A percentile compares a stretch with the other conserved stretches of the same genome.
Conservation (phyloP, 2,329 filamentous ascomycete genomes). For the Verticillium albo-atrum region DNA sequence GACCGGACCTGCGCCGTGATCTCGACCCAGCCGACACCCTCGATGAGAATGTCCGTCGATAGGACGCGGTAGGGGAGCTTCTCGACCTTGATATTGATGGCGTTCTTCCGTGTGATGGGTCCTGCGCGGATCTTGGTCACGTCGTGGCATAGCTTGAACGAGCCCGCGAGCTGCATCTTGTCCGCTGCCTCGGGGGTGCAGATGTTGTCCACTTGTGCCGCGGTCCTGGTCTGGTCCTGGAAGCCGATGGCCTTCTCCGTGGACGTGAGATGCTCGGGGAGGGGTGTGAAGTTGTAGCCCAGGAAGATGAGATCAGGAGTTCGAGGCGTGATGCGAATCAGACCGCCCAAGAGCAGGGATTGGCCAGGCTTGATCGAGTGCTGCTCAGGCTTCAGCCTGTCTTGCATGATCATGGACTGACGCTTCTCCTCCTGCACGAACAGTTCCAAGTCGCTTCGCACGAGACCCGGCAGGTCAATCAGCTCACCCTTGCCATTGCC, state of each 20-base stretch:
- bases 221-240: constrained; percentile 58
- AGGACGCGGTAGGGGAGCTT: constrained; percentile 75
- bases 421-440: constrained; percentile 66
- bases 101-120: constrained; percentile 61
- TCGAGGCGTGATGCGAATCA: constrained; percentile 81
- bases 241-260: constrained; percentile 76
- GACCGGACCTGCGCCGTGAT: constrained; percentile 75
- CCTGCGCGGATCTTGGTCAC: constrained; percentile 78
- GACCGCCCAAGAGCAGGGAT: constrained; percentile 77
- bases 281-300: constrained; percentile 80
- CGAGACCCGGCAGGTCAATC: constrained; percentile 85
- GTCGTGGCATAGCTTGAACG: constrained; percentile 72
- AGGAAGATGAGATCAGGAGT: constrained; percentile 63
- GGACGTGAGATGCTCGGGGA: constrained; percentile 70
- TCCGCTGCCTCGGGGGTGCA: constrained; percentile 51
- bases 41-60: constrained; percentile 79
- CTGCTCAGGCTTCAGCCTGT: constrained; percentile 69
- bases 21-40: constrained; percentile 93
- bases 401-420: constrained; percentile 70
- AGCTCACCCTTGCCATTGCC: constrained; percentile 83
- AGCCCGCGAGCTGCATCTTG: constrained; percentile 66
- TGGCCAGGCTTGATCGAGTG: constrained; percentile 68
- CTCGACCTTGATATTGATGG: constrained; percentile 59
- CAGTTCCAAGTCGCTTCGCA: constrained; percentile 66
- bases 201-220: constrained; percentile 58